Base-by-base conservation (phyloP, 23 red algal genomes). In the Gracilaria caudata region DNA sequence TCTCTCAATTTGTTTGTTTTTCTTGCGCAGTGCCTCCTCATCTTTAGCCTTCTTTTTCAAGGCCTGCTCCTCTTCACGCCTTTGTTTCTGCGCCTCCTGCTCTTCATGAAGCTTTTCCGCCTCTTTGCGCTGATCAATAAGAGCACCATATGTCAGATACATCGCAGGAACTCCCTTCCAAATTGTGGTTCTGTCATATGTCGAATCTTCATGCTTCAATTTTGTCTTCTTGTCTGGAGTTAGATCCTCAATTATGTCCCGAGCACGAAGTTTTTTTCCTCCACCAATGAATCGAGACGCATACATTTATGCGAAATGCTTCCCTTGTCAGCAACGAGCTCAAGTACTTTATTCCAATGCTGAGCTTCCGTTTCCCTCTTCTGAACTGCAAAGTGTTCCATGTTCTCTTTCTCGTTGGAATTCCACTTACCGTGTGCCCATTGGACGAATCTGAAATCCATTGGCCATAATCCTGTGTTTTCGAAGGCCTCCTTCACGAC, bases 391-490 rank as follows among this genome's bases (percentile, higher is more conserved):
- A 16, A 3, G 8, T 56, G 2, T 56, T 17, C 19, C 16, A 16
- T n/a, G 3, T n/a, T n/a, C 53, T 49, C 45, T 49, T 9, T 49
- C 7, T 49, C 45, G 45, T 49, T 49, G 45, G 7, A 9, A 49
- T 49, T 49, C 45, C 45, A 49, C 45, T 64, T 64, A 7, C n/a
- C 26, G 9, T 30, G 9, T 19, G 28, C 63, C 63, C 72, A 26
- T 68, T 68, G 4, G 19, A 83, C n/a, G 45, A 83, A 83, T 10
- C 59, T 25, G 45, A 64, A 83, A 68, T 83, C 79, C 58, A 83
- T 83, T 3, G 55, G 37, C 26, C 55, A 68, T 9, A 70, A 37
- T 41, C 58, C 19, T 40, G 19, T 43, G 58, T 35, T 16, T 14
- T 66, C 55, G 4, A 83, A 51, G 11, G 55, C 30, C 0, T 39